phyloP scores from a whole-genome alignment of 805 yeast genomes.

The Starmerella sp. region DNA sequence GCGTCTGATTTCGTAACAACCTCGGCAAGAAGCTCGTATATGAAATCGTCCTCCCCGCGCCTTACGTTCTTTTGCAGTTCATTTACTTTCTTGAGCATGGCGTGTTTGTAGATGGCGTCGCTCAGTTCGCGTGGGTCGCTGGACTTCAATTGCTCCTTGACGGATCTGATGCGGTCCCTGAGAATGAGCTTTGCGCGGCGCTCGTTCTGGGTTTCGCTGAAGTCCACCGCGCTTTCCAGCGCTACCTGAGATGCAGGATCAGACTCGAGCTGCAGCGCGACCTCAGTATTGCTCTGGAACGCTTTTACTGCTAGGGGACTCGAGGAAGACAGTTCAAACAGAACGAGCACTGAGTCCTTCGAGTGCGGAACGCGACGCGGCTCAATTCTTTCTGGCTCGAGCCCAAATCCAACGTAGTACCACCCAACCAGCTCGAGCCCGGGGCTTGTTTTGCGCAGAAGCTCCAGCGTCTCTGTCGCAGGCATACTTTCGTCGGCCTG shows the following conservation, averaged over 20 bases:
- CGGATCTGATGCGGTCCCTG: neutral
- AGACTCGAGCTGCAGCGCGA: neutral
- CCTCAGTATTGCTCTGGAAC: neutral
- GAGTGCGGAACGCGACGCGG: neutral
- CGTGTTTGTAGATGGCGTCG: neutral
- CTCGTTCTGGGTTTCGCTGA: neutral
- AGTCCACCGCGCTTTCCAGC: neutral
- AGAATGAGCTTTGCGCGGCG: slow-evolving; percentile 1
- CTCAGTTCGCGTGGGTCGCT: neutral
- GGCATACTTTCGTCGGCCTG: neutral
- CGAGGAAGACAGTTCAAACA: neutral
- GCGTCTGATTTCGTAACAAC: neutral
- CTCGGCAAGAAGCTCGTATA: neutral
- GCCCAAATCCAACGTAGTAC: slow-evolving; percentile 4
- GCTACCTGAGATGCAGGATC: neutral
- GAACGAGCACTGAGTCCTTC: neutral
- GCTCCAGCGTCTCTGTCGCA: slow-evolving; percentile 2
- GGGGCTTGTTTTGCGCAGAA: neutral
- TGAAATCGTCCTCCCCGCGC: neutral
- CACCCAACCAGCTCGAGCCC: neutral
- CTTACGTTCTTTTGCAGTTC: neutral
- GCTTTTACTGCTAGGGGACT: neutral
- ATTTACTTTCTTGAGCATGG: neutral
- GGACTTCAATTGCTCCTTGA: neutral
- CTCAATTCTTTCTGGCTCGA: neutral